These are phyloP conservation scores for Aquanectria penicillioides DNA, from an alignment of 2,329 filamentous ascomycete genomes.

Conservation along the genomic window DNA sequence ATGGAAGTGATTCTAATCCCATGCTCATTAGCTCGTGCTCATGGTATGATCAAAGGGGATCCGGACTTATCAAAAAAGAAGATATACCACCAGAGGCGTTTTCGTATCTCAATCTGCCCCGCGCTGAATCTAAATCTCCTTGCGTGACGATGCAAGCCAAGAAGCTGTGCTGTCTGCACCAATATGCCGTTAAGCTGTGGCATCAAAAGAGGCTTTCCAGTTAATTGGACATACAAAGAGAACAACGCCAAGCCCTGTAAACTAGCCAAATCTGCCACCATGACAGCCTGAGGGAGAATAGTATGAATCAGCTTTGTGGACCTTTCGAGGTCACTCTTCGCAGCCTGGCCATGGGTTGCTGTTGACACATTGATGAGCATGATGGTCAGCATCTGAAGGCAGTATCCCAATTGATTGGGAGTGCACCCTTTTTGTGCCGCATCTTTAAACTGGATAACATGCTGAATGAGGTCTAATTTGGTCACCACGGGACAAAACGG, in stretches of 20 bases:
- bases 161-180: neutral
- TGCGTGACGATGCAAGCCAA: neutral
- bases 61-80: neutral
- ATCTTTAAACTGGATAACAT: neutral
- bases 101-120: conserved; percentile 1
- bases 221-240: neutral
- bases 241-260: neutral
- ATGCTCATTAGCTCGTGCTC: neutral
- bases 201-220: neutral
- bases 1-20: neutral
- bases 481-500: neutral
- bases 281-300: neutral
- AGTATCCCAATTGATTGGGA: neutral
- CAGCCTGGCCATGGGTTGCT: neutral
- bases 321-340: neutral
- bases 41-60: neutral
- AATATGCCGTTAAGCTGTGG: neutral
- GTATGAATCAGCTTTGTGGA: neutral
- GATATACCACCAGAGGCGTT: neutral
- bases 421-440: neutral
- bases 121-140: neutral
- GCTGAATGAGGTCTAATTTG: neutral
- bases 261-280: neutral
- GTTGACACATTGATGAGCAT: neutral
- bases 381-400: neutral